phyloP scores from a whole-genome alignment of 2,329 filamentous ascomycete genomes.

The Verticillium alfalfae region DNA sequence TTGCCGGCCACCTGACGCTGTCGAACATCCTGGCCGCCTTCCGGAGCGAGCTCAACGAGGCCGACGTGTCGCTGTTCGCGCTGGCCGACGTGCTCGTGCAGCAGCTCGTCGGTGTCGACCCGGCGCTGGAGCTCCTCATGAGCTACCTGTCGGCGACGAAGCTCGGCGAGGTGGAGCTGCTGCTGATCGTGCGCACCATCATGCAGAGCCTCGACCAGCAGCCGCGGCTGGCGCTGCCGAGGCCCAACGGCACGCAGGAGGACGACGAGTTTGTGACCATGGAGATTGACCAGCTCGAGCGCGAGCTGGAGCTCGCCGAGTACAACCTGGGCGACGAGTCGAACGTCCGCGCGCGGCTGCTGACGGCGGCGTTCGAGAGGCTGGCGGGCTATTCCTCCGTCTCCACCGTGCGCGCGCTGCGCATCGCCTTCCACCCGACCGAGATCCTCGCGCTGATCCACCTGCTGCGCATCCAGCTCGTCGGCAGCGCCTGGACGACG shows the following conservation, averaged over 20 bases:
- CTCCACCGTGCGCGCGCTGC: constrained; percentile 57
- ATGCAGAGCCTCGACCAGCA: constrained; percentile 60
- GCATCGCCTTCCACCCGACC: constrained; percentile 56
- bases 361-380: constrained; percentile 65
- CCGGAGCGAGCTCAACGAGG: constrained; percentile 36
- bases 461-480: constrained; percentile 66
- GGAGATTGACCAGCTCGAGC: constrained; percentile 56
- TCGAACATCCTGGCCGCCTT: constrained; percentile 56
- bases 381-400: constrained; percentile 59
- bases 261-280: constrained; percentile 29
- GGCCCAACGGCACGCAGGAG: constrained; percentile 16
- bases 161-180: constrained; percentile 60
- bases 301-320: constrained; percentile 63
- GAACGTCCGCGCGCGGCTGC: constrained; percentile 54
- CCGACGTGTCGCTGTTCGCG: constrained; percentile 36
- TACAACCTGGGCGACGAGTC: constrained; percentile 62
- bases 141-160: constrained; percentile 61
- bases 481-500: constrained; percentile 70
- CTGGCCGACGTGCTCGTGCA: constrained; percentile 57
- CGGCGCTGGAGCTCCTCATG: constrained; percentile 61
- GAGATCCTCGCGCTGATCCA: constrained; percentile 69
- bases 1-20: constrained; percentile 54
- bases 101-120: constrained; percentile 60
- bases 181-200: constrained; percentile 59
- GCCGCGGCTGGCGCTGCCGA: constrained; percentile 10